Base-by-base conservation (phyloP, 345 rosid species). In the Crucihimalaya himalaica region DNA sequence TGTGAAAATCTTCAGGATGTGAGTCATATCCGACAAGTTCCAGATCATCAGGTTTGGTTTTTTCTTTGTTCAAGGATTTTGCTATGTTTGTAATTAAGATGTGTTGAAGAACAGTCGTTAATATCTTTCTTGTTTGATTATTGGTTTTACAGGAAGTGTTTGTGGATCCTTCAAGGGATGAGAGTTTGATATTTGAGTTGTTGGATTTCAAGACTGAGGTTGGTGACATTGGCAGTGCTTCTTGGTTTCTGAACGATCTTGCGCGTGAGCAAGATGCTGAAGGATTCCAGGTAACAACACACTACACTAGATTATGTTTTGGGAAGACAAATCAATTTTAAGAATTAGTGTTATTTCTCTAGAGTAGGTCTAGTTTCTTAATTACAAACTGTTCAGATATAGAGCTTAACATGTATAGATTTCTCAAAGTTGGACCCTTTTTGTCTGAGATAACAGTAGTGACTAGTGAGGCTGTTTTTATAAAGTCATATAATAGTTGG, bases 111-210 rank as follows among this genome's bases (percentile, higher is more conserved):
- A 63, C 6, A 52, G 31, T 48, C 51, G 28, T 5, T 31, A 25
- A 23, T 46, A 13, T n/a, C 8, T 12, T 28, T 2, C 5, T 13
- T 64, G 20, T 16, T 34, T 16, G 20, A 13, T 43, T 77, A 5
- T 21, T 77, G 74, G 47, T 50, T 65, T 70, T 66, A 76, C 80
- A 92, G 97, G 98, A 93, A 82, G 93, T 82, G 14, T 89, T 86
- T 80, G 89, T 71, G 72, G 97, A 90, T 78, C 96, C 89, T 56
- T 71, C 86, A 1, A 89, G 96, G 5, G 93, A 93, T 51, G 92
- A 90, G 80, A 93, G 97, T 86, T 90, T 93, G 82, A 74, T 87
- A 31, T 81, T 89, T 63, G 97, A 93, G 91, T 82, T 90, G 5
- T 46, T 90, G 46, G 98, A 93, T 55, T 82, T 80, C 65, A 91